Evolutionary conservation across 192 early-diverging fungal genomes (phyloP).

Genomic region (Kickxella alabastrina): DNA sequence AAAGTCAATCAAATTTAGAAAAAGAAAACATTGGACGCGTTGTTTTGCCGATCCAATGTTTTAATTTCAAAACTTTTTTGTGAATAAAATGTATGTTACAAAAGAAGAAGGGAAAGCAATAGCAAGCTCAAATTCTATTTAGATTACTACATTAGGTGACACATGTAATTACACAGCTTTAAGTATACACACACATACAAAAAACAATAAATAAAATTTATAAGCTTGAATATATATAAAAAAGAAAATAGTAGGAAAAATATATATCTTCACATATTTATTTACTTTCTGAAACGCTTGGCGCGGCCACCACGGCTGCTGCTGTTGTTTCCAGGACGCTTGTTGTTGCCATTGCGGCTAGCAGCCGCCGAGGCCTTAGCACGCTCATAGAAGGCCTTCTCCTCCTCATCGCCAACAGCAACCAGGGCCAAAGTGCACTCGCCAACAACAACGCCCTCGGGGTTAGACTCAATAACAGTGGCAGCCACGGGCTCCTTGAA

Average conservation of each 20-base stretch:
- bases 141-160: too few relatives aligned
- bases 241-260: constrained; percentile 2
- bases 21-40: too few relatives aligned
- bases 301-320: constrained; percentile 10
- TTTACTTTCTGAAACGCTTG: constrained; percentile 25
- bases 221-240: not conserved
- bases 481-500: constrained; percentile 31
- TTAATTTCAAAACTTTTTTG: too few relatives aligned
- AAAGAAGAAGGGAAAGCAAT: too few relatives aligned
- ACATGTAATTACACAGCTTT: too few relatives aligned
- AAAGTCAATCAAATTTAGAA: too few relatives aligned
- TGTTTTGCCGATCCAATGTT: too few relatives aligned
- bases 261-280: not conserved
- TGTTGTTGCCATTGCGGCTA: constrained; percentile 2
- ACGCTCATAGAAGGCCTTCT: constrained; percentile 40
- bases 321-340: constrained; percentile 6
- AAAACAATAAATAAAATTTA: too few relatives aligned
- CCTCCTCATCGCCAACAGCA: constrained; percentile 17
- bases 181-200: too few relatives aligned
- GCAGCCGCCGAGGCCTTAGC: constrained; percentile 15
- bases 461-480: constrained; percentile 17
- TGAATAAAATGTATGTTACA: too few relatives aligned
- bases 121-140: too few relatives aligned
- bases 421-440: constrained; percentile 20
- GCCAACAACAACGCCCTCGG: constrained; percentile 27